Evolutionary conservation across 202 grass and related monocot genomes (phyloP).

Genomic region (Saccharum hybrid): DNA sequence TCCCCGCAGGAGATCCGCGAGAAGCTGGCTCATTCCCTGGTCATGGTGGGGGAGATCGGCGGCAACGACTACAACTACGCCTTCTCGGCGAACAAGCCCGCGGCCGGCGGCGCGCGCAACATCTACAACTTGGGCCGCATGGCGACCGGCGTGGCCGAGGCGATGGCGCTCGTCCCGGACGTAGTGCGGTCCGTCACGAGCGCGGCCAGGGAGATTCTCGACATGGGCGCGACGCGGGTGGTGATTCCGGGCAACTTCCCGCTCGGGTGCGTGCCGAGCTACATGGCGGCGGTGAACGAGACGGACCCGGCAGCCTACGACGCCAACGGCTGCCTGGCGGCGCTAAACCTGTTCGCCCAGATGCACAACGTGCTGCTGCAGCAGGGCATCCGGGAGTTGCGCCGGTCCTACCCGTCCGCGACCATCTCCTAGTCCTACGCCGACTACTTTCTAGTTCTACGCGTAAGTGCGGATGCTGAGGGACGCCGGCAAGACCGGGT

Average conservation of each 20-base stretch:
- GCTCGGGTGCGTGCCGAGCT: constrained; percentile 59
- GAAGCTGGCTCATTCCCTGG: constrained; percentile 20
- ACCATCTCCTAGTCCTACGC: constrained; percentile 57
- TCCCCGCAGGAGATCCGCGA: constrained; percentile 26
- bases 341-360: constrained; percentile 57
- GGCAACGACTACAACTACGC: constrained; percentile 60
- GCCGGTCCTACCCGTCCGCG: constrained; percentile 33
- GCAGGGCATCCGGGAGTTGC: constrained; percentile 39
- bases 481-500: constrained; percentile 24
- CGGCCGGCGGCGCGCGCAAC: background rate
- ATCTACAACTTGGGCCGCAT: background rate
- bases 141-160: constrained; percentile 20
- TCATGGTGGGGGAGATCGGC: constrained; percentile 55
- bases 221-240: constrained; percentile 59
- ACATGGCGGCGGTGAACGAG: constrained; percentile 44
- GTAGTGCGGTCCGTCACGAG: constrained; percentile 17
- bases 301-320: constrained; percentile 46
- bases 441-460: constrained; percentile 59
- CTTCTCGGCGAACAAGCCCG: constrained; percentile 24
- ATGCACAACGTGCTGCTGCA: constrained; percentile 59
- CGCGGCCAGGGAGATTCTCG: constrained; percentile 47
- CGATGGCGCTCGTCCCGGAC: constrained; percentile 28
- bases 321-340: constrained; percentile 52
- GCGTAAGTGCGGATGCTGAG: constrained; percentile 45
- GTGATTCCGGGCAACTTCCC: constrained; percentile 62